These are phyloP conservation scores for Jaenimonas drosophilae DNA, from an alignment of 208 protist genomes.

Conservation along the genomic window DNA sequence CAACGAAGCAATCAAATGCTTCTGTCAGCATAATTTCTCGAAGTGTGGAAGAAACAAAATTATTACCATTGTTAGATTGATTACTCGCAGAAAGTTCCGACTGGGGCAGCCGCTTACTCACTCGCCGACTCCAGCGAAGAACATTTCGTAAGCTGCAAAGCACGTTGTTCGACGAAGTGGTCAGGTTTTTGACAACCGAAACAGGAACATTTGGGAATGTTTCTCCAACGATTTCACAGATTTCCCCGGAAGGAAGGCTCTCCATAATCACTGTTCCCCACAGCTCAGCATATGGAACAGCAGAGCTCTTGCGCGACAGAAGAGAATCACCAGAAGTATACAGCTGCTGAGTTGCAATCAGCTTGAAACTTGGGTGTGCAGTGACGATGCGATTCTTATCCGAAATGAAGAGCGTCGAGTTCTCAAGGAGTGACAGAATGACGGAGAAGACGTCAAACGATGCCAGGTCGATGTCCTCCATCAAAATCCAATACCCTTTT, in stretches of 20 bases:
- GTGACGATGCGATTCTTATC: slow-evolving; percentile 90
- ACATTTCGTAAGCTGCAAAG: slow-evolving; percentile 80
- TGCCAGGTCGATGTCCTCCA: slow-evolving; percentile 99
- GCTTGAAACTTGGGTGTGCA: slow-evolving; percentile 77
- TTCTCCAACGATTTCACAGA: slow-evolving; percentile 40
- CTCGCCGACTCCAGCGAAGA: slow-evolving; percentile 90
- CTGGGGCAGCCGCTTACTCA: slow-evolving; percentile 32
- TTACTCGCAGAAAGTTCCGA: slow-evolving; percentile 6
- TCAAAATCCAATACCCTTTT: slow-evolving; percentile 96
- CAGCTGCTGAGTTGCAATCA: slow-evolving; percentile 85
- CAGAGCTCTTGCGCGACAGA: slow-evolving; percentile 41
- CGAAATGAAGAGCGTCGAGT: slow-evolving; percentile 91
- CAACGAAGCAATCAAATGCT: slow-evolving; percentile 89
- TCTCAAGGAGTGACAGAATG: slow-evolving; percentile 96
- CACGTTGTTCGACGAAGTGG: slow-evolving; percentile 20
- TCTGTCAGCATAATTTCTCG: slow-evolving; percentile 90
- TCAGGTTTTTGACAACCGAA: slow-evolving; percentile 28
- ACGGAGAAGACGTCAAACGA: slow-evolving; percentile 97
- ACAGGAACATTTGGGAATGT: slow-evolving; percentile 38
- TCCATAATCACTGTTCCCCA: slow-evolving; percentile 74
- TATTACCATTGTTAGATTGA: slow-evolving; percentile 6
- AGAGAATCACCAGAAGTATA: slow-evolving; percentile 34
- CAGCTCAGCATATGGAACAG: slow-evolving; percentile 70
- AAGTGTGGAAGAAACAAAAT: slow-evolving; percentile 68
- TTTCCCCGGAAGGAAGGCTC: slow-evolving; percentile 44